Conservation (phyloP, 345 rosid genomes). For the Bretschneidera sinensis region DNA sequence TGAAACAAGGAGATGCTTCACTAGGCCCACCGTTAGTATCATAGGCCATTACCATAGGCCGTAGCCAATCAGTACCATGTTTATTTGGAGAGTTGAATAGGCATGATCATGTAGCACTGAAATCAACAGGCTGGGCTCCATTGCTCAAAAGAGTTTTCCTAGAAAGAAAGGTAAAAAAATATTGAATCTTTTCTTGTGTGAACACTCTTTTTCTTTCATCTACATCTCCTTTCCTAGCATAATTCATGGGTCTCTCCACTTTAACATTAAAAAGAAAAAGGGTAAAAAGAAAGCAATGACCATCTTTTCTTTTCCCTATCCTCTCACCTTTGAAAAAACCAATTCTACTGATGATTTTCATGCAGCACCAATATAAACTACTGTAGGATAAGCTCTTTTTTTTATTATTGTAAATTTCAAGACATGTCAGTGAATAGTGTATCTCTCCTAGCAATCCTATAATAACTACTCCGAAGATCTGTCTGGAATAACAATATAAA, state of each 20-base stretch:
- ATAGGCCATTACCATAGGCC: background rate
- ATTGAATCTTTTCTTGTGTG: constrained; percentile 15
- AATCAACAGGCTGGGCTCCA: constrained; percentile 28
- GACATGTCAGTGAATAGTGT: constrained; percentile 34
- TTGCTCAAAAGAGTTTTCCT: constrained; percentile 3
- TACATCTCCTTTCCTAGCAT: constrained; percentile 17
- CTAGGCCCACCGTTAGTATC: background rate
- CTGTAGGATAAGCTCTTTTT: constrained; percentile 11
- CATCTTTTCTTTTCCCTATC: constrained; percentile 28
- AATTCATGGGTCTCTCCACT: constrained; percentile 21
- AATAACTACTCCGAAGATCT: constrained; percentile 15
- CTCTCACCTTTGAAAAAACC: constrained; percentile 35
- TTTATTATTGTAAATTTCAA: constrained; percentile 29
- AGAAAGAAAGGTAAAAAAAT: constrained; percentile 5
- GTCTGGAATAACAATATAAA: constrained; percentile 33
- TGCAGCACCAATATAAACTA: constrained; percentile 30
- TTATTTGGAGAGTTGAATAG: background rate
- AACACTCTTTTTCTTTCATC: constrained; percentile 11
- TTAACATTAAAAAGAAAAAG: constrained; percentile 18
- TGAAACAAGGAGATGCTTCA: no score
- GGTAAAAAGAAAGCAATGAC: constrained; percentile 16
- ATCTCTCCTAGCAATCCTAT: constrained; percentile 10
- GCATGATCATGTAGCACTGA: constrained; percentile 15
- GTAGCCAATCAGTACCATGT: no score
- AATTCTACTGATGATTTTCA: constrained; percentile 47